Percentiles rank a stretch among this genome's conserved stretches.
phyloP scores from a whole-genome alignment of 352 stramenopile species.

The Pythium periplocum region DNA sequence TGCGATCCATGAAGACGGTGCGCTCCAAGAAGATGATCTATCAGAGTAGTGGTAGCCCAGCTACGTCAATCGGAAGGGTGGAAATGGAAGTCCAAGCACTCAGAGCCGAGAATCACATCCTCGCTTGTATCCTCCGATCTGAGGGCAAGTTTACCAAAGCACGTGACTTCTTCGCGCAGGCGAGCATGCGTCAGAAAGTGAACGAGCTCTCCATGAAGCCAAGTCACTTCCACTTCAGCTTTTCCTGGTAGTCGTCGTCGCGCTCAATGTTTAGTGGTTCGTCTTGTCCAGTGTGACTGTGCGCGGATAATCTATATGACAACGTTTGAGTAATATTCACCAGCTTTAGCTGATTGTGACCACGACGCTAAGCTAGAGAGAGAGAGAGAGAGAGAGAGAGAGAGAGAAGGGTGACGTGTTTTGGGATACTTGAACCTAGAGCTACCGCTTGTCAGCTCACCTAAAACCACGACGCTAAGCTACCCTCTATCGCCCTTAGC shows the following conservation, averaged over 20 bases:
- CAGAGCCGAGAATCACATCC: neutral
- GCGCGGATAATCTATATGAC: no score
- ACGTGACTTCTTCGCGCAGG: conserved; percentile 9
- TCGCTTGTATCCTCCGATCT: neutral
- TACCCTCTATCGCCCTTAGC: no score
- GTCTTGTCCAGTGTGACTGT: no score
- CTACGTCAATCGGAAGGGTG: neutral
- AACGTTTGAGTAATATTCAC: no score
- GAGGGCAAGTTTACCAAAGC: conserved; percentile 6
- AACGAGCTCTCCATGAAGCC: conserved; percentile 8
- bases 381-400: no score
- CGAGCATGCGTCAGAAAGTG: conserved; percentile 12
- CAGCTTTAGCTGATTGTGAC: no score
- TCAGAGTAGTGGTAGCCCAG: conserved; percentile 1
- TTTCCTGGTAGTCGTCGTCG: conserved; percentile 5
- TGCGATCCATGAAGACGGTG: conserved; percentile 1
- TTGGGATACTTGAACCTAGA: no score
- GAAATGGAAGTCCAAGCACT: neutral
- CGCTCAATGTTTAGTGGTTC: no score
- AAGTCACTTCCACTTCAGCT: conserved; percentile 5
- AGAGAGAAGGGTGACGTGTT: no score
- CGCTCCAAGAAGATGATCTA: conserved; percentile 2
- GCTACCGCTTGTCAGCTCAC: no score
- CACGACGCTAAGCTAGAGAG: no score
- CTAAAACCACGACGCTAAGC: no score